Conservation (phyloP, 345 rosid species). For the Orychophragmus violaceus region DNA sequence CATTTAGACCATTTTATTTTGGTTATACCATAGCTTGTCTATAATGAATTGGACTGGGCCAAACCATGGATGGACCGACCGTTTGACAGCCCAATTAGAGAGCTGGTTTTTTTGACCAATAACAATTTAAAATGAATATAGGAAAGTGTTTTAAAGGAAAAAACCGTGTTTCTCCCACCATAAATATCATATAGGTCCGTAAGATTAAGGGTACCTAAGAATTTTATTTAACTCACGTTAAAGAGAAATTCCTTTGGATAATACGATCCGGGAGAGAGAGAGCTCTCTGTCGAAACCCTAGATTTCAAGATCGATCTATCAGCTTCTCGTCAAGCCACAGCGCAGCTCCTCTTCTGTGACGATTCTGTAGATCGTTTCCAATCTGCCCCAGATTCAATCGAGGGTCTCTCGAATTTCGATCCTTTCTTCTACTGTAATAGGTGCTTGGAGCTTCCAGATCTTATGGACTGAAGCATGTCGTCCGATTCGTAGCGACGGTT, state of each 20-base stretch:
- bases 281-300: slow-evolving; percentile 23
- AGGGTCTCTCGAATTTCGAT: background rate
- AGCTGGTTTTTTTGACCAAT: too few relatives aligned
- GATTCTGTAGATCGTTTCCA: background rate
- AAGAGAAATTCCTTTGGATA: background rate
- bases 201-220: background rate
- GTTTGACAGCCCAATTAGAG: too few relatives aligned
- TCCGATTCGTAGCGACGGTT: background rate
- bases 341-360: background rate
- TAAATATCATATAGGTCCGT: background rate
- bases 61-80: too few relatives aligned
- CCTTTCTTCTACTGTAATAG: background rate
- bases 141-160: background rate
- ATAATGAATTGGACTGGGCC: too few relatives aligned
- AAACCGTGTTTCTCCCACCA: background rate
- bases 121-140: background rate
- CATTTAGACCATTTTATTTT: too few relatives aligned
- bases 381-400: slow-evolving; percentile 6
- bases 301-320: slow-evolving; percentile 20
- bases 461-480: slow-evolving; percentile 1
- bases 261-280: background rate
- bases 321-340: background rate
- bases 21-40: too few relatives aligned
- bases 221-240: background rate
- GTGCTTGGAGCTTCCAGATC: slow-evolving; percentile 22